Percentiles rank a stretch among this genome's conserved stretches.
Conservation (phyloP, 2,329 filamentous ascomycete genomes). For the Cercospora citrullina region DNA sequence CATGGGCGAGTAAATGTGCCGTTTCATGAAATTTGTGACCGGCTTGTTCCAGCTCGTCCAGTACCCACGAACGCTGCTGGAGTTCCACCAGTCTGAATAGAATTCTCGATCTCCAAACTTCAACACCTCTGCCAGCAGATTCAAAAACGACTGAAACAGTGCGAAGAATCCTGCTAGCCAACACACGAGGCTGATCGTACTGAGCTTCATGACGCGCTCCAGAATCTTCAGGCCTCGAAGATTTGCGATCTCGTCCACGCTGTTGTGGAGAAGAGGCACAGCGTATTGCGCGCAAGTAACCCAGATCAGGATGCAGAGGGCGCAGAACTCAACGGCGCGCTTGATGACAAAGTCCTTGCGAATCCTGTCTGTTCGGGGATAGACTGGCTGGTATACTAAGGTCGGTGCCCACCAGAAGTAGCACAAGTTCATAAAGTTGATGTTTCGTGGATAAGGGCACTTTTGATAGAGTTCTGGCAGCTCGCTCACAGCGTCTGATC, state of each 20-base stretch:
- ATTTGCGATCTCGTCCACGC: constrained; percentile 78
- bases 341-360: constrained; percentile 88
- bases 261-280: constrained; percentile 83
- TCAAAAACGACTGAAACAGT: constrained; percentile 88
- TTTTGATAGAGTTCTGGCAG: constrained; percentile 78
- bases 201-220: constrained; percentile 90
- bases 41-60: constrained; percentile 98
- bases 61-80: constrained; percentile 78
- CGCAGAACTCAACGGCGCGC: constrained; percentile 73
- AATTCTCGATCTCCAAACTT: constrained; percentile 91
- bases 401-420: constrained; percentile 99
- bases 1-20: constrained; percentile 88
- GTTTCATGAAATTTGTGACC: constrained; percentile 93
- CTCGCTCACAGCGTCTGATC: constrained; percentile 65
- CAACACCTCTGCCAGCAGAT: constrained; percentile 86
- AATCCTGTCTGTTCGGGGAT: constrained; percentile 78
- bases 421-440: constrained; percentile 80
- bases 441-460: constrained; percentile 87
- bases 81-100: constrained; percentile 99
- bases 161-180: constrained; percentile 98
- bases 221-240: constrained; percentile 79
- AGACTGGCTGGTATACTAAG: constrained; percentile 93
- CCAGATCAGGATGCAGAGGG: constrained; percentile 80
- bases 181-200: constrained; percentile 90
- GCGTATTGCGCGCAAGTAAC: constrained; percentile 93